Base-by-base conservation (phyloP, 2,329 filamentous ascomycete genomes). In the Diaporthe ampelina region DNA sequence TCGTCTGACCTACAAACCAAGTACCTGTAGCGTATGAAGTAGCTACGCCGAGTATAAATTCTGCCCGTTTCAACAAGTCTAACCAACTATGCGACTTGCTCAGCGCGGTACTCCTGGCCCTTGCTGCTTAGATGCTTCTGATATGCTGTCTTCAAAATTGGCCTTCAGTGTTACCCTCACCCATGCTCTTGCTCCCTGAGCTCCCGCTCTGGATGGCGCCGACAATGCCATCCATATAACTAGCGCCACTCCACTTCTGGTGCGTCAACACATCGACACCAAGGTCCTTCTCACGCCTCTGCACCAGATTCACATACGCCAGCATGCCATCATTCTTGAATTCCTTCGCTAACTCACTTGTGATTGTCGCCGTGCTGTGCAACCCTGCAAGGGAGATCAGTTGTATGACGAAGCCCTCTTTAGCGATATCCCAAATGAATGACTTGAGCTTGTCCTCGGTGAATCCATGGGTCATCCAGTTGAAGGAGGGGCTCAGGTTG, bases 391-490 rank as follows among this genome's bases (percentile, higher is more conserved):
- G 86, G 21, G 90, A 92, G 75, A 93, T 89, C 37, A 93, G 87
- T 85, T 93, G 91, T 79, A 93, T 84, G 13, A 91, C 91, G 81
- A 92, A 96, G 75, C 96, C 96, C 79, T 98, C 94, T 81, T 92
- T 91, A 11, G 95, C 97, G 77, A 99, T 91, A 82, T 98, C 96
- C 96, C 96, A 98, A 79, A 99, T 94, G 83, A 99, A 99, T 8
- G 91, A 95, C 85, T 94, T 95, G 72, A 99, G 89, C 8, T 93
- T 93, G 76, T 91, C 92, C 77, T 95, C 91, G 4, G 90, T 93
- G 85, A 98, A 99, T 40, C 96, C 97, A 82, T 98, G 95, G 15
- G 92, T 92, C 91, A 97, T 97, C 97, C 97, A 99, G 88, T 99
- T 98, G 89, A 99, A 99, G 11, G 94, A 97, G 0, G 97, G 97